Base-by-base conservation (phyloP, 192 early-diverging fungal species). In the Coemansia sp. region DNA sequence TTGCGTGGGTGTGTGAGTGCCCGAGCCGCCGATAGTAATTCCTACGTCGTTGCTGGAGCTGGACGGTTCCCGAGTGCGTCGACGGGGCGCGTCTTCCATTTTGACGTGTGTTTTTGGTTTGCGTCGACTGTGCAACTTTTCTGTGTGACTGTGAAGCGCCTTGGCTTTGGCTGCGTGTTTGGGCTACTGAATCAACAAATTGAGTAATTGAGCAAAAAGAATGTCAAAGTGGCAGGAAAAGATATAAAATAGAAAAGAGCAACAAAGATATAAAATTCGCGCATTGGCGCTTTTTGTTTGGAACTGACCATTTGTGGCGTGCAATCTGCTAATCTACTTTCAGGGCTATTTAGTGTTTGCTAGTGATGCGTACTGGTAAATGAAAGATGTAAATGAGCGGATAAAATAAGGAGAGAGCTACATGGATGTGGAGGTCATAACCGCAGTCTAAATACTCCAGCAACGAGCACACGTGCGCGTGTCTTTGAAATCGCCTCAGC, bases 41-140 rank as follows among this genome's bases (percentile, higher is more conserved):
- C 65, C 77, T 3, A 79, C 62, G 45, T 79, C 69, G 60, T 45
- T 65, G 45, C 29, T 58, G 25, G 62, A 35, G 27, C 63, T 61
- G 52, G 62, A 49, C 14, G 65, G 27, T 17, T 76, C 74, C 21
- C 62, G 57, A 23, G 65, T 68, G 5, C 75, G 75, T 15, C 69
- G 67, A 49, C 75, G 65, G 15, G 74, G 50, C 39, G 64, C 67
- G 22, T 76, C 69, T 11, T 60, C 51, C 75, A 76, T 76, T 64
- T 41, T 53, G 48, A 6, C 19, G 48, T 37, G 51, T 15, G 19
- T 24, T 62, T 52, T 47, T 38, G 35, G 15, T 27, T 53, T 66
- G 25, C 23, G 41, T 7, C 32, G 59, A 29, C 54, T 56, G 2
- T 56, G 54, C 35, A 29, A 12, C 54, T 56, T 23, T 24, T 19